Evolutionary conservation across 1,284 basidiomycete genomes (phyloP).

Genomic region (Schizophyllum commune): DNA sequence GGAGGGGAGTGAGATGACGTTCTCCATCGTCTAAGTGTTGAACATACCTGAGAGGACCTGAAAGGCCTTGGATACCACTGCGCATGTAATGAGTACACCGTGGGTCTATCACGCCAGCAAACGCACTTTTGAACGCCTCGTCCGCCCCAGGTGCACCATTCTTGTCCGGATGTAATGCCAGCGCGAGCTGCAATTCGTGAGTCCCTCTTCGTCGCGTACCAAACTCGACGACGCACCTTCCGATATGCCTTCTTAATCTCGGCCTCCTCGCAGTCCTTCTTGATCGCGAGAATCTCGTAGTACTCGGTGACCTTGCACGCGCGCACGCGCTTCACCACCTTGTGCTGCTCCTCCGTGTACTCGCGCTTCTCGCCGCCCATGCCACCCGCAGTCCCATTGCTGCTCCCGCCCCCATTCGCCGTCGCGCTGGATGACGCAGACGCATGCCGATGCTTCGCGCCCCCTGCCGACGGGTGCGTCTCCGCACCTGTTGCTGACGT

Average conservation of each 20-base stretch:
- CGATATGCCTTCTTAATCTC: conserved; percentile 97
- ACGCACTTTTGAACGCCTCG: conserved; percentile 96
- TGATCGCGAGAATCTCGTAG: conserved; percentile 86
- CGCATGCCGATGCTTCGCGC: conserved; percentile 50
- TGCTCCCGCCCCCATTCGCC: conserved; percentile 16
- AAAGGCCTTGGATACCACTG: conserved; percentile 98
- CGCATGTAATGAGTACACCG: conserved; percentile 7
- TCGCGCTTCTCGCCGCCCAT: conserved; percentile 69
- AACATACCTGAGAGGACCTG: conserved; percentile 77
- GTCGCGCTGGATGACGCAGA: conserved; percentile 23
- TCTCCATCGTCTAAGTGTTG: neutral
- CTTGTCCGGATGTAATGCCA: conserved; percentile 95
- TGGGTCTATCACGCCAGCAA: neutral
- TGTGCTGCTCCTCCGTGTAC: conserved; percentile 81
- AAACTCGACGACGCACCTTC: conserved; percentile 53
- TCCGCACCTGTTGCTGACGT: conserved; percentile 45
- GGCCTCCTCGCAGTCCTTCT: conserved; percentile 80
- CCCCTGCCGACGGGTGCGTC: conserved; percentile 59
- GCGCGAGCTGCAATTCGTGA: conserved; percentile 58
- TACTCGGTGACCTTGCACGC: conserved; percentile 86
- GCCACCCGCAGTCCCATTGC: conserved; percentile 41
- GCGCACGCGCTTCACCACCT: conserved; percentile 83
- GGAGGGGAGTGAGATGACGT: conserved; percentile 3
- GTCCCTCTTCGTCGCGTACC: conserved; percentile 2
- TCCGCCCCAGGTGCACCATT: conserved; percentile 97